Evolutionary conservation across 306 rosid genomes (phyloP), one percentile per base, ranked within the genome.

Genomic region (Herpetospermum pedunculosum): DNA sequence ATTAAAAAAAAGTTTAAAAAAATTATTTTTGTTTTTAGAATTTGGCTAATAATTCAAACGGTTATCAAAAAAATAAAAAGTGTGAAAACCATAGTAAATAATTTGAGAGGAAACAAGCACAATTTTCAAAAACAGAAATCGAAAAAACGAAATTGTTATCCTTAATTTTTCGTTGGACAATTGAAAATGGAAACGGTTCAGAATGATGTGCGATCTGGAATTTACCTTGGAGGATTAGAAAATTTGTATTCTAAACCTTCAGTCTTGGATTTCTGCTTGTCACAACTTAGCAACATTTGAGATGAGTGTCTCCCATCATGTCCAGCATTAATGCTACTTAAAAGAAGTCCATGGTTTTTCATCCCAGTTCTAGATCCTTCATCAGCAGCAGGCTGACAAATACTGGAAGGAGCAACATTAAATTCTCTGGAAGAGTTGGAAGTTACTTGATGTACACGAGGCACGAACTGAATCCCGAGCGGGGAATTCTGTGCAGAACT

Each of bases 321-420:
- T 7, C 75, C 53, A 11, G 88, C 82, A 63, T 83, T 89, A 35
- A 89, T 73, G 54, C 89, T 84, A 72, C 87, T 83, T 81, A 89
- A 82, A 76, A 89, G 70, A 76, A 89, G 70, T 67, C 96, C 95
- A 1, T 85, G 87, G 73, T 88, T 88, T 79, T 91, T 91, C 43
- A 87, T 91, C 78, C 99, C 97, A 64, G 96, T 91, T 88, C 97
- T 84, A 48, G 99, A 94, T 53, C 96, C 99, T 80, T 94, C 99
- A 53, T 91, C 97, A 26, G 99, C 92, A 69, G 96, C 97, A 29
- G 88, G 72, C 38, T 88, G 96, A 80, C 96, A 91, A 35, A 94
- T 85, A 84, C 74, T 87, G 14, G 86, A 83, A 80, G 99, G 95
- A 63, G 86, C 80, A 9, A 83, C 81, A 84, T 83, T 88, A 78